phyloP scores from a whole-genome alignment of 805 yeast species.

The Yamadazyma takamatsuzukensis region DNA sequence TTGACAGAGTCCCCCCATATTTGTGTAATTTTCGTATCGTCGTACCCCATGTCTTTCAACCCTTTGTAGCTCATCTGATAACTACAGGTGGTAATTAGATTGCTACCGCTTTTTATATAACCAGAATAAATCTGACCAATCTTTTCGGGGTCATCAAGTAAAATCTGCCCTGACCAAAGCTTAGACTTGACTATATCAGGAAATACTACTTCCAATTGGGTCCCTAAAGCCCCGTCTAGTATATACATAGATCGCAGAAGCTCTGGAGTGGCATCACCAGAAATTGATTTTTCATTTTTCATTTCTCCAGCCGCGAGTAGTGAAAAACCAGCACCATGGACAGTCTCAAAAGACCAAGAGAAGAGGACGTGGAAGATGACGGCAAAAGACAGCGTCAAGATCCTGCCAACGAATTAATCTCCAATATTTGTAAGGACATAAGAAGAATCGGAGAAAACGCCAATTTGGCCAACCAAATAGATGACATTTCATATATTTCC shows the following conservation, averaged over 20 bases:
- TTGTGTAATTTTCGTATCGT: constrained; percentile 12
- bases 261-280: not conserved
- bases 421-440: constrained; percentile 43
- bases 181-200: constrained; percentile 20
- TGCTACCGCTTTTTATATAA: constrained; percentile 53
- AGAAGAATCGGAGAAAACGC: constrained; percentile 42
- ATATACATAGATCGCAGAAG: constrained; percentile 16
- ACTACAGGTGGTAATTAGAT: constrained; percentile 52
- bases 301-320: too few relatives aligned
- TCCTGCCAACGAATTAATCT: constrained; percentile 37
- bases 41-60: constrained; percentile 20
- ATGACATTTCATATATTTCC: constrained; percentile 61
- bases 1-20: constrained; percentile 23
- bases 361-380: constrained; percentile 21
- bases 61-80: constrained; percentile 56
- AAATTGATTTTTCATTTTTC: too few relatives aligned
- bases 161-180: constrained; percentile 61
- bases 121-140: constrained; percentile 47
- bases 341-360: constrained; percentile 12
- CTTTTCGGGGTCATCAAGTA: constrained; percentile 40
- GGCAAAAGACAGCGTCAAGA: constrained; percentile 38
- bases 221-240: constrained; percentile 65
- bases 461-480: constrained; percentile 35
- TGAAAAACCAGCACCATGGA: constrained; percentile 6
- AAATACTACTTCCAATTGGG: constrained; percentile 52